A percentile compares a stretch with the other conserved stretches of the same genome.
phyloP scores from a whole-genome alignment of 1,139 yeast species.

The Zygosaccharomyces sapae region DNA sequence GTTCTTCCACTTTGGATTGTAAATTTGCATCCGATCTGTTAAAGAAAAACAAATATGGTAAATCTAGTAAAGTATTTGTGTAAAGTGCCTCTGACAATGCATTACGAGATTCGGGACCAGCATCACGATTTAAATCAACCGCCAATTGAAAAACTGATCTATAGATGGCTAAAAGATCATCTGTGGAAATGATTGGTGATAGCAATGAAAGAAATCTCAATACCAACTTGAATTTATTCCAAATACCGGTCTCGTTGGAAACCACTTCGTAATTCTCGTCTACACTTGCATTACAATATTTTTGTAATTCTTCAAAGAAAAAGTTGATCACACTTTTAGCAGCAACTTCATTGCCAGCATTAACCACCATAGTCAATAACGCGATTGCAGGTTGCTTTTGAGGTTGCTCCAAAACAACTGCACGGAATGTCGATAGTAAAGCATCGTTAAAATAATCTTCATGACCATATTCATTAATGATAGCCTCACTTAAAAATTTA shows the following conservation, averaged over 20 bases:
- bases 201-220: slow-evolving; percentile 67
- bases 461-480: slow-evolving; percentile 63
- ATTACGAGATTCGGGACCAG: slow-evolving; percentile 40
- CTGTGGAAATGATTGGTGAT: slow-evolving; percentile 55
- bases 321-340: slow-evolving; percentile 70
- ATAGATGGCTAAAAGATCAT: slow-evolving; percentile 50
- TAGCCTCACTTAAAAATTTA: slow-evolving; percentile 61
- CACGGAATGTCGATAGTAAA: slow-evolving; percentile 58
- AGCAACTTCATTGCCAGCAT: slow-evolving; percentile 60
- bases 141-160: slow-evolving; percentile 54
- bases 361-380: slow-evolving; percentile 65
- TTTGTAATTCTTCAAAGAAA: slow-evolving; percentile 60
- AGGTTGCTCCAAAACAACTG: slow-evolving; percentile 82
- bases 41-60: slow-evolving; percentile 64
- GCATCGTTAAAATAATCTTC: slow-evolving; percentile 60
- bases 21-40: slow-evolving; percentile 39
- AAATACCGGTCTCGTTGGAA: slow-evolving; percentile 53
- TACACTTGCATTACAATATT: slow-evolving; percentile 42
- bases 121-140: slow-evolving; percentile 48
- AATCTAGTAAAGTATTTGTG: slow-evolving; percentile 57
- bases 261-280: slow-evolving; percentile 26
- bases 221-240: slow-evolving; percentile 67
- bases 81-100: slow-evolving; percentile 68
- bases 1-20: slow-evolving; percentile 41
- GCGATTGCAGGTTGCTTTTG: slow-evolving; percentile 74